A percentile compares a stretch with the other conserved stretches of the same genome.
Conservation (phyloP, 345 rosid species). For the Populus pruinosa region DNA sequence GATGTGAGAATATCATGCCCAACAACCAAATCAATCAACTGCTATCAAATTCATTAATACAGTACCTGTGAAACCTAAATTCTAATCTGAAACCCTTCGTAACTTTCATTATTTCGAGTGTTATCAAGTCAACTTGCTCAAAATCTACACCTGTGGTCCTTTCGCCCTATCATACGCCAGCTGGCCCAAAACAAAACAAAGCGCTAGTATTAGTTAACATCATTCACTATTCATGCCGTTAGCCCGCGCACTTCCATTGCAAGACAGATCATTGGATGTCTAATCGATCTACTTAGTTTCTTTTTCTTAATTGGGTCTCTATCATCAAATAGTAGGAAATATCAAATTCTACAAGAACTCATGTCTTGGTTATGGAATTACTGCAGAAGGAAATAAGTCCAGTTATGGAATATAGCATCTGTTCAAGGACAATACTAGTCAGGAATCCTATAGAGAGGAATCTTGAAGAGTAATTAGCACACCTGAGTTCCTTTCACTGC, state of each 20-base stretch:
- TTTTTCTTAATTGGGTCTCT: neutral
- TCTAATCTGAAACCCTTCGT: neutral
- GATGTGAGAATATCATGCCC: neutral
- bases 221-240: neutral
- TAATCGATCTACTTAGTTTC: neutral
- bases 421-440: neutral
- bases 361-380: neutral
- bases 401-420: neutral
- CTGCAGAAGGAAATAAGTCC: neutral
- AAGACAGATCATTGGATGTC: neutral
- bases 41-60: neutral
- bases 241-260: neutral
- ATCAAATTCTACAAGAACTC: neutral
- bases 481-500: neutral
- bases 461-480: neutral
- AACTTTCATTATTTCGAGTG: neutral
- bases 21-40: neutral
- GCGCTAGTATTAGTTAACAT: neutral
- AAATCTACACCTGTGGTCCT: neutral
- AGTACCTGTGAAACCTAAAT: neutral
- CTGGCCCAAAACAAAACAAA: neutral
- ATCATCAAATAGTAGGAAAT: too few species aligned
- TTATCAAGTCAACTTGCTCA: neutral
- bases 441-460: neutral
- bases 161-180: neutral